Base-by-base conservation (phyloP, 306 rosid genomes). In the Gillenia trifoliata region DNA sequence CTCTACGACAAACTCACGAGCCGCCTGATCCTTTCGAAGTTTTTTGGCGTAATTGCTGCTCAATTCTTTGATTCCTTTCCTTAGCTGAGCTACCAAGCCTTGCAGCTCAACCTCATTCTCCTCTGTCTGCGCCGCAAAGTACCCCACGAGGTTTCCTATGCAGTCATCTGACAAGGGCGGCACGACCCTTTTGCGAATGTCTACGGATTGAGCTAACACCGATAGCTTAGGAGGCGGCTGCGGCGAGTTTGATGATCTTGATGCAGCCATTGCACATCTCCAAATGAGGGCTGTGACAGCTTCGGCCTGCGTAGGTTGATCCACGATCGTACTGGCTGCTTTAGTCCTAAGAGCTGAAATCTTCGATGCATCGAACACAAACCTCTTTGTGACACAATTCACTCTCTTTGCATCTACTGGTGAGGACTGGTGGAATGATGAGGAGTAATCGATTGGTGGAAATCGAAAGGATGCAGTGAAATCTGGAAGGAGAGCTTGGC, bases 281-380 rank as follows among this genome's bases (percentile, higher is more conserved):
- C 74, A 70, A n/a, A 50, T 70, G n/a, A 70, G 74, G 38, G 74
- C 74, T 30, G 63, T 70, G 47, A 70, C 47, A 50, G 47, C 74
- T 70, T 70, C 63, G n/a, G 63, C 23, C n/a, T 12, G 16, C 12
- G 72, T 75, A 22, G 65, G 78, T 1, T 50, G 40, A 6, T 64
- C 5, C 28, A 75, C 78, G 25, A 20, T 36, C 34, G 15, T 38
- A 34, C 78, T 52, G 19, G 71, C 40, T 15, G 64, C 72, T 75
- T 50, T 50, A 3, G 50, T 15, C 72, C 8, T 17, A 3, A 75
- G 72, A 36, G 38, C 52, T 2, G 26, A 17, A 9, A 75, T 31
- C 12, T 75, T 31, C 8, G 64, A 22, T 25, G 64, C 72, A 49
- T 50, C 38, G 22, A 75, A 65, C 64, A 64, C 72, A 23, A 45